Evolutionary conservation across 2,329 filamentous ascomycete genomes (phyloP).

Genomic region (Ceratocystis cacaofunesta): DNA sequence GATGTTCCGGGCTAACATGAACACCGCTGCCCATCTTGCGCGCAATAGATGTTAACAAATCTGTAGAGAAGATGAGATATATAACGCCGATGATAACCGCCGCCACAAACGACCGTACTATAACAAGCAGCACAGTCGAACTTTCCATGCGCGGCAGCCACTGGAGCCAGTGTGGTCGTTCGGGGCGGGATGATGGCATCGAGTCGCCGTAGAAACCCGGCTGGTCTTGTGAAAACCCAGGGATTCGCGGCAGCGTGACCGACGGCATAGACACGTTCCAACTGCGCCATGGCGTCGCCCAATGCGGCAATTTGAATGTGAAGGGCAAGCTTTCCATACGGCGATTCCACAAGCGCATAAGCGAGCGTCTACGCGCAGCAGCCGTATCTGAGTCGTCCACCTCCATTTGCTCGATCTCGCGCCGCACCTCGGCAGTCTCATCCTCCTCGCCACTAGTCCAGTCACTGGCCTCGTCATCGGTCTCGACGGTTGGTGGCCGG

Average conservation of each 20-base stretch:
- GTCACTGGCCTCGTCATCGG: constrained; percentile 49
- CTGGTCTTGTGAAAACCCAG: constrained; percentile 18
- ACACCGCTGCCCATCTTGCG: constrained; percentile 50
- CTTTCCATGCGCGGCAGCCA: constrained; percentile 20
- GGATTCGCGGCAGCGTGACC: constrained; percentile 32
- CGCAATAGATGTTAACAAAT: constrained; percentile 57
- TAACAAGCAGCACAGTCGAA: constrained; percentile 40
- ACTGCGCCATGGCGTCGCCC: constrained; percentile 41
- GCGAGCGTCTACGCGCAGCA: constrained; percentile 28
- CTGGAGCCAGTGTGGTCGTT: constrained; percentile 14
- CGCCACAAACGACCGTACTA: constrained; percentile 60
- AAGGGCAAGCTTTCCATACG: constrained; percentile 25
- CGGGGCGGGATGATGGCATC: constrained; percentile 11
- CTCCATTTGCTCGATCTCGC: constrained; percentile 81
- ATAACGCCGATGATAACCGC: constrained; percentile 61
- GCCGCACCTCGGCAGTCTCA: constrained; percentile 53
- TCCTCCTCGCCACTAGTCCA: constrained; percentile 36
- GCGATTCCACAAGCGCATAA: constrained; percentile 21
- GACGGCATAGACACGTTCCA: constrained; percentile 29
- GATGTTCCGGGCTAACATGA: constrained; percentile 65
- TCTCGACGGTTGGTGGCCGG: constrained; percentile 65
- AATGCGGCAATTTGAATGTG: constrained; percentile 36
- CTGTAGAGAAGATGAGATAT: constrained; percentile 74
- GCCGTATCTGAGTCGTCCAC: constrained; percentile 60
- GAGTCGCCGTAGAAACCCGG: constrained; percentile 10